Conservation (phyloP, 2,329 filamentous ascomycete species). For the Penicillium sp. region DNA sequence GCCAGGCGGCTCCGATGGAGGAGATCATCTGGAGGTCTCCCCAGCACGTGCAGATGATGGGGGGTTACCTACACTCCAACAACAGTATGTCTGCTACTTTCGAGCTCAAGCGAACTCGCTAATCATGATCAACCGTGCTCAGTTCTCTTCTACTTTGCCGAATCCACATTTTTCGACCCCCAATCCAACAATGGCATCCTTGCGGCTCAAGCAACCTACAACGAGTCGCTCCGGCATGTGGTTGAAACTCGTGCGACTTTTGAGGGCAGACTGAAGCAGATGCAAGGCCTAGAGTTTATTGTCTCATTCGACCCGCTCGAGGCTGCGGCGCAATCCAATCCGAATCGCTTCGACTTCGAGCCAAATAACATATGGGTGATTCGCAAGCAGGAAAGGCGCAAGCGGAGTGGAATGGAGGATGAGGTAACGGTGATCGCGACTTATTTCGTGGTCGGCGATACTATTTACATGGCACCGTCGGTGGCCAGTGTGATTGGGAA, state of each 20-base stretch:
- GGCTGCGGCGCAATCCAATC: conserved; percentile 46
- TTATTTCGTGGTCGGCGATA: conserved; percentile 64
- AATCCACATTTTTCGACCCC: conserved; percentile 66
- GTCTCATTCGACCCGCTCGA: conserved; percentile 61
- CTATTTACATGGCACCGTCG: conserved; percentile 65
- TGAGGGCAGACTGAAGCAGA: conserved; percentile 57
- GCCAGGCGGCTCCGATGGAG: conserved; percentile 45
- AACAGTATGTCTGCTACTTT: conserved; percentile 40
- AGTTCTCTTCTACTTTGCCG: conserved; percentile 66
- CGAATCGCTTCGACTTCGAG: conserved; percentile 47
- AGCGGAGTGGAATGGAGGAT: conserved; percentile 48
- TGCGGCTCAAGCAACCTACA: conserved; percentile 55
- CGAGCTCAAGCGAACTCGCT: neutral
- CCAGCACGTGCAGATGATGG: conserved; percentile 52
- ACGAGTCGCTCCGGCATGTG: conserved; percentile 54
- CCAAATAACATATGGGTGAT: conserved; percentile 62
- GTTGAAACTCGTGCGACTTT: conserved; percentile 60
- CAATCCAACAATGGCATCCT: conserved; percentile 64
- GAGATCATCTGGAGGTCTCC: conserved; percentile 52
- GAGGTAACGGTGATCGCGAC: conserved; percentile 59
- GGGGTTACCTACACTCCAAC: conserved; percentile 50
- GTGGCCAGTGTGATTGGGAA: conserved; percentile 61
- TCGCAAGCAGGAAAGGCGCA: conserved; percentile 59
- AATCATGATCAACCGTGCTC: neutral
- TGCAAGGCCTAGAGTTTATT: conserved; percentile 63